Evolutionary conservation across 1,284 basidiomycete species (phyloP).

Genomic region (Microstroma glucosiphilum): DNA sequence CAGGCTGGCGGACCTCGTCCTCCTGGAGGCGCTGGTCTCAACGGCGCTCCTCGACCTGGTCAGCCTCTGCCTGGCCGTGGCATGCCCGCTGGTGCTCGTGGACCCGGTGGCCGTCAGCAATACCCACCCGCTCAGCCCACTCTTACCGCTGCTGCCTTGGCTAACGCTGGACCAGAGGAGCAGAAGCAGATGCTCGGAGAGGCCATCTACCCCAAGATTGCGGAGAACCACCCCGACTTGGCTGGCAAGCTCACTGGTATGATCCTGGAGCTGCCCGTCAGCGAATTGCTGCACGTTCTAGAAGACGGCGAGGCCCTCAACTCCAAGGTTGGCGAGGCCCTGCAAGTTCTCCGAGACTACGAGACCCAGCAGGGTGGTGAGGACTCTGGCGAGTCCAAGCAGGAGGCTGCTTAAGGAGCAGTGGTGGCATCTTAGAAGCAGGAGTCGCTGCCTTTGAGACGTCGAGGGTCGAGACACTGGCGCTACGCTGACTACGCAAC

Average conservation of each 20-base stretch:
- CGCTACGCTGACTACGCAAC: too few species aligned
- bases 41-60: constrained; percentile 38
- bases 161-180: constrained; percentile 50
- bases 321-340: constrained; percentile 49
- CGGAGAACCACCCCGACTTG: constrained; percentile 42
- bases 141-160: constrained; percentile 46
- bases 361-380: constrained; percentile 31
- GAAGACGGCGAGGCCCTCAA: constrained; percentile 48
- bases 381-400: background rate
- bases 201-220: constrained; percentile 51
- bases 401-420: background rate
- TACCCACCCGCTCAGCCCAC: constrained; percentile 30
- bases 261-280: constrained; percentile 50
- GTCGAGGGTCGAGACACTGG: too few species aligned
- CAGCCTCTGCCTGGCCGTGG: constrained; percentile 18
- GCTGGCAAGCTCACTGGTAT: constrained; percentile 51
- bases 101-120: constrained; percentile 11
- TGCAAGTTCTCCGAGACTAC: constrained; percentile 49
- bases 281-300: constrained; percentile 48
- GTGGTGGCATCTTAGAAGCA: too few species aligned
- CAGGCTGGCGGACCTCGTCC: constrained; percentile 9
- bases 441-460: too few species aligned
- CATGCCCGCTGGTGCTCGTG: constrained; percentile 12
- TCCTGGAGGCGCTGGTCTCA: constrained; percentile 30
- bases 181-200: constrained; percentile 52